These are phyloP conservation scores for Neobulgaria alba DNA, from an alignment of 2,329 filamentous ascomycete species.

Conservation along the genomic window DNA sequence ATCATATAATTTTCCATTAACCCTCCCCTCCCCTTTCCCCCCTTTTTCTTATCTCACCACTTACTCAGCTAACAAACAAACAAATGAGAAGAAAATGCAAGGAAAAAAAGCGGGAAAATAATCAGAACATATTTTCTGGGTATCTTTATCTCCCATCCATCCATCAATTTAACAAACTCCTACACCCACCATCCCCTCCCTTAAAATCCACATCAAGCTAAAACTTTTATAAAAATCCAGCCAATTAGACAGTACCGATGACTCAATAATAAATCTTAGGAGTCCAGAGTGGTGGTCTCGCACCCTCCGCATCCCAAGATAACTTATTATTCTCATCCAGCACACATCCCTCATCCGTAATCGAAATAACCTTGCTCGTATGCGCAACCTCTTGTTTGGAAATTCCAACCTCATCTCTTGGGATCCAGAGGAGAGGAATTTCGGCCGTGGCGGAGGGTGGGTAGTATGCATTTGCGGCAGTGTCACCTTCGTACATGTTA, in stretches of 20 bases:
- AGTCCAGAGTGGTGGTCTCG: conserved; percentile 49
- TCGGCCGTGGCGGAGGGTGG: conserved; percentile 59
- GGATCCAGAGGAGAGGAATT: conserved; percentile 75
- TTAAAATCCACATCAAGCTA: not conserved
- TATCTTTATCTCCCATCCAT: not conserved
- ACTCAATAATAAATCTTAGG: conserved; percentile 36
- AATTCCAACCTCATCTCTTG: conserved; percentile 64
- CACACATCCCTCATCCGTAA: conserved; percentile 69
- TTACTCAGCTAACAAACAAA: too few relatives aligned
- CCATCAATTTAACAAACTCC: too few relatives aligned
- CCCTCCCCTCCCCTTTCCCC: too few relatives aligned
- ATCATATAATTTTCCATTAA: too few relatives aligned
- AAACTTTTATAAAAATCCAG: not conserved
- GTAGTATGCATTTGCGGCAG: conserved; percentile 61
- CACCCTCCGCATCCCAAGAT: conserved; percentile 46
- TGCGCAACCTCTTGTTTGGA: conserved; percentile 70
- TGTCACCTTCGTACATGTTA: conserved; percentile 51
- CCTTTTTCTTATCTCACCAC: too few relatives aligned
- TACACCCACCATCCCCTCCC: not conserved
- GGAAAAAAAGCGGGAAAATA: too few relatives aligned
- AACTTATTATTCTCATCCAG: conserved; percentile 64
- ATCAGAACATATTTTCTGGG: not conserved
- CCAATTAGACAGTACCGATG: not conserved
- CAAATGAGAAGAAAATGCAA: too few relatives aligned
- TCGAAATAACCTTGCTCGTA: conserved; percentile 61